These are phyloP conservation scores for Cymodocea nodosa DNA, from an alignment of 116 monocot genomes.

Conservation along the genomic window DNA sequence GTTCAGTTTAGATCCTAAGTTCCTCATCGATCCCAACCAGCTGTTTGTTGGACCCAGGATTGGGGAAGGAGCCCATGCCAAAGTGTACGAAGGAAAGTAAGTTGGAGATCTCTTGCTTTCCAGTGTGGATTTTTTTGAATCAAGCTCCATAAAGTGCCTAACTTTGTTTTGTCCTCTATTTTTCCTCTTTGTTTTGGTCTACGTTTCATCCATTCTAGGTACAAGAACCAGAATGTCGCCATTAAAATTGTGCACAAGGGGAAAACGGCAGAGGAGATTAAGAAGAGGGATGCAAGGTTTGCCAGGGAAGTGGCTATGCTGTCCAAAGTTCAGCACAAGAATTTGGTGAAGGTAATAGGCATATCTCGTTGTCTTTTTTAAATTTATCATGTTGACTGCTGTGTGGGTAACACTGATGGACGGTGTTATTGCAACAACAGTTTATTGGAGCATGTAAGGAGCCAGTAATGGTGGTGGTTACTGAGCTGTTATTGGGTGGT, in stretches of 20 bases:
- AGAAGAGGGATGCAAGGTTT: slow-evolving; percentile 72
- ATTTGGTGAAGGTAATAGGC: slow-evolving; percentile 68
- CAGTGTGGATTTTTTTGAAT: neutral
- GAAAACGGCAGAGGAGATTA: slow-evolving; percentile 59
- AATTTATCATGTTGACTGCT: neutral
- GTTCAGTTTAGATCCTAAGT: slow-evolving; percentile 29
- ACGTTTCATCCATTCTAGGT: slow-evolving; percentile 24
- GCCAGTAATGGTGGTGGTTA: slow-evolving; percentile 97
- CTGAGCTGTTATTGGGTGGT: slow-evolving; percentile 82
- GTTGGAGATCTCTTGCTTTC: slow-evolving; percentile 12
- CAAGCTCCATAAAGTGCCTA: neutral
- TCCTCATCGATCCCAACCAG: slow-evolving; percentile 60
- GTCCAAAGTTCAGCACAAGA: slow-evolving; percentile 84
- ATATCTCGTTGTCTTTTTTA: neutral
- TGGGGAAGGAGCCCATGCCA: slow-evolving; percentile 96
- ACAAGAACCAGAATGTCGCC: slow-evolving; percentile 91
- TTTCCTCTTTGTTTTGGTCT: neutral
- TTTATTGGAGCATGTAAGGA: slow-evolving; percentile 93
- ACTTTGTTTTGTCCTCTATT: neutral
- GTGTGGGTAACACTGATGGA: neutral
- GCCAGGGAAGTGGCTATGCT: slow-evolving; percentile 84
- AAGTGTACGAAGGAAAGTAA: slow-evolving; percentile 93
- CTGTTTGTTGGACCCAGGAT: slow-evolving; percentile 81
- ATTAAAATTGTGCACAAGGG: slow-evolving; percentile 86
- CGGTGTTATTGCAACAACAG: slow-evolving; percentile 17